Conservation (phyloP, 345 rosid genomes). For the Nasturtium officinale region DNA sequence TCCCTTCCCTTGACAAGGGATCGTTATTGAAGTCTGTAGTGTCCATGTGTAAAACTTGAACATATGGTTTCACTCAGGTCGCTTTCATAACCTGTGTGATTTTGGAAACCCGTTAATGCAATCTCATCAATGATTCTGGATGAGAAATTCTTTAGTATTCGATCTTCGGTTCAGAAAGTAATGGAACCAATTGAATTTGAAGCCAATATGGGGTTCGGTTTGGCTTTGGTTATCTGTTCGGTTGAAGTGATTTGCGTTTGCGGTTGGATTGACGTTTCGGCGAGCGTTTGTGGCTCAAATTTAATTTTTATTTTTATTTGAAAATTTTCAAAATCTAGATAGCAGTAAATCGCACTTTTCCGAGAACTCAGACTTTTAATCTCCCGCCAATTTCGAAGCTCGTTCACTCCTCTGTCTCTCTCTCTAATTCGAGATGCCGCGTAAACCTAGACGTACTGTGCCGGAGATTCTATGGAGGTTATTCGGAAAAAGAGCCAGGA, state of each 20-base stretch:
- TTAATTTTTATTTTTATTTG: neutral
- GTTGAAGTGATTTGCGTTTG: too few relatives aligned
- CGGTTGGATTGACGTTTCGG: too few relatives aligned
- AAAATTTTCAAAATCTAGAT: conserved; percentile 4
- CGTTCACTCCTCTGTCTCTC: neutral
- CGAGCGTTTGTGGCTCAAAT: neutral
- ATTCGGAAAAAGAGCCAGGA: conserved; percentile 48
- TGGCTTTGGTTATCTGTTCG: neutral
- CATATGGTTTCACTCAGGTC: neutral
- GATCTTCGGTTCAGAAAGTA: too few relatives aligned
- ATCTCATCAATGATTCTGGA: too few relatives aligned
- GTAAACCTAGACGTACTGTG: conserved; percentile 46
- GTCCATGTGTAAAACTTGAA: neutral
- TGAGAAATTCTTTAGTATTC: too few relatives aligned
- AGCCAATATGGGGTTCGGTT: neutral
- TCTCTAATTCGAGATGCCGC: conserved; percentile 23
- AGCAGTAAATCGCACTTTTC: conserved; percentile 5
- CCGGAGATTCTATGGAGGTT: conserved; percentile 66
- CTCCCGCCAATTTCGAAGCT: conserved; percentile 36
- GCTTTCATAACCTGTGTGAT: conserved; percentile 1
- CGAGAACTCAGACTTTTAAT: conserved; percentile 10
- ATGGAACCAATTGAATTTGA: neutral
- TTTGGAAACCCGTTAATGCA: neutral
- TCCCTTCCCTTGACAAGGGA: neutral
- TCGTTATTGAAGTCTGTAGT: neutral